These are phyloP conservation scores for Yamadazyma epiphylla DNA, from an alignment of 1,139 yeast genomes.

Conservation along the genomic window DNA sequence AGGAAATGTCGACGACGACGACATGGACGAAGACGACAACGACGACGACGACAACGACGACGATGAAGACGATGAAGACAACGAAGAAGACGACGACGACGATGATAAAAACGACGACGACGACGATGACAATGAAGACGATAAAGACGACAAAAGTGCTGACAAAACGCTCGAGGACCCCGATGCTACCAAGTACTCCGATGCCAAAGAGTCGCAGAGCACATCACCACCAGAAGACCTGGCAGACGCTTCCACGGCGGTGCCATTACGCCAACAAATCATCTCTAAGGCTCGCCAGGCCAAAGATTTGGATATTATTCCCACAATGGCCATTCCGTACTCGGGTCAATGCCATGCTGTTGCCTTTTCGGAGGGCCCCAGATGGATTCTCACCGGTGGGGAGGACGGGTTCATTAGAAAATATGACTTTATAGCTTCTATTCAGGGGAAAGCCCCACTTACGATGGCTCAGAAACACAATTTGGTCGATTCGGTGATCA, in stretches of 20 bases:
- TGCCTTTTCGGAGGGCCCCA: conserved; percentile 77
- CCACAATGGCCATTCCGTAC: conserved; percentile 72
- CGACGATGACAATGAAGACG: conserved; percentile 4
- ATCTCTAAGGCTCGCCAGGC: conserved; percentile 43
- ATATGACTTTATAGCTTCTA: conserved; percentile 79
- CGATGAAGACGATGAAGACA: conserved; percentile 12
- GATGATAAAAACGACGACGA: conserved; percentile 3
- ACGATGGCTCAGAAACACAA: conserved; percentile 92
- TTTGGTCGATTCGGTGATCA: conserved; percentile 77
- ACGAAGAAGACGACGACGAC: conserved; percentile 7
- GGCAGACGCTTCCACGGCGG: conserved; percentile 9
- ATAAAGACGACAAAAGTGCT: conserved; percentile 3
- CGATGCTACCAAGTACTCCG: conserved; percentile 17
- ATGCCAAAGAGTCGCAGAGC: conserved; percentile 19
- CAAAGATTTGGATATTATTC: conserved; percentile 53
- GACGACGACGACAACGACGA: conserved; percentile 19
- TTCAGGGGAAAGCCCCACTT: conserved; percentile 85
- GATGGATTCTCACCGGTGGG: conserved; percentile 92
- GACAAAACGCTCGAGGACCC: conserved; percentile 8
- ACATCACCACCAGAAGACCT: conserved; percentile 9
- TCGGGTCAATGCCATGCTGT: conserved; percentile 70
- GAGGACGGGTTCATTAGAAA: conserved; percentile 92
- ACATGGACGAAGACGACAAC: conserved; percentile 20
- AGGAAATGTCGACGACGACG: conserved; percentile 18
- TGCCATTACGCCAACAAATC: conserved; percentile 32